Evolutionary conservation across 495 filamentous ascomycete genomes (phyloP).

Genomic region (Talaromyces wortmannii): DNA sequence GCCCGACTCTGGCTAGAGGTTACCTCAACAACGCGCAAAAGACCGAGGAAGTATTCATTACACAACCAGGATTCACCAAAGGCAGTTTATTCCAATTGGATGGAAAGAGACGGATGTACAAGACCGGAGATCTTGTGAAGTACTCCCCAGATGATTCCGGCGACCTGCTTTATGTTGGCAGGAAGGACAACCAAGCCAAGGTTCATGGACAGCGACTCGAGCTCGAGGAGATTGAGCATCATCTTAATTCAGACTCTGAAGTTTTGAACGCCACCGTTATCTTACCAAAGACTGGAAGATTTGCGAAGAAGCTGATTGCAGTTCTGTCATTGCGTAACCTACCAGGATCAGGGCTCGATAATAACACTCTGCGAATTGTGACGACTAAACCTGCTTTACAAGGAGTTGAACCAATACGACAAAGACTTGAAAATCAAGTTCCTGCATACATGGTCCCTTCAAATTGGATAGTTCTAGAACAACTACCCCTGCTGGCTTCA

Average conservation of each 20-base stretch:
- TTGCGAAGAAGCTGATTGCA: constrained; percentile 30
- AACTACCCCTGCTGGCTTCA: constrained; percentile 31
- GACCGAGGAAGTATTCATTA: constrained; percentile 38
- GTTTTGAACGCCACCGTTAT: constrained; percentile 37
- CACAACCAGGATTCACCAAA: constrained; percentile 24
- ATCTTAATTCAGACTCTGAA: constrained; percentile 16
- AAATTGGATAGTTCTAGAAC: constrained; percentile 24
- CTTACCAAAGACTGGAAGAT: constrained; percentile 33
- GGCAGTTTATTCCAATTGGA: constrained; percentile 5
- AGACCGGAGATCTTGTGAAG: constrained; percentile 50
- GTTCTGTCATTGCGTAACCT: constrained; percentile 23
- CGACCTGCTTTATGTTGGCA: constrained; percentile 41
- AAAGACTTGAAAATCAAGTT: constrained; percentile 19
- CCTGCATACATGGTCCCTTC: constrained; percentile 42
- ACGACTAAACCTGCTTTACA: constrained; percentile 12
- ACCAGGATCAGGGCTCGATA: constrained; percentile 11
- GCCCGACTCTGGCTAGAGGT: constrained; percentile 37
- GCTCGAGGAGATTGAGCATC: constrained; percentile 32
- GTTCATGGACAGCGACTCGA: constrained; percentile 32
- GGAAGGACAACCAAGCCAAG: constrained; percentile 52
- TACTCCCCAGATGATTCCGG: constrained; percentile 35
- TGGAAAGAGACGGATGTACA: constrained; percentile 32
- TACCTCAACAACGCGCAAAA: constrained; percentile 39
- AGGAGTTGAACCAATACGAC: constrained; percentile 21
- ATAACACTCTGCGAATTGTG: constrained; percentile 19